A percentile compares a stretch with the other conserved stretches of the same genome.
Conservation (phyloP, 2,329 filamentous ascomycete species). For the Ophiostoma novo-ulmi region DNA sequence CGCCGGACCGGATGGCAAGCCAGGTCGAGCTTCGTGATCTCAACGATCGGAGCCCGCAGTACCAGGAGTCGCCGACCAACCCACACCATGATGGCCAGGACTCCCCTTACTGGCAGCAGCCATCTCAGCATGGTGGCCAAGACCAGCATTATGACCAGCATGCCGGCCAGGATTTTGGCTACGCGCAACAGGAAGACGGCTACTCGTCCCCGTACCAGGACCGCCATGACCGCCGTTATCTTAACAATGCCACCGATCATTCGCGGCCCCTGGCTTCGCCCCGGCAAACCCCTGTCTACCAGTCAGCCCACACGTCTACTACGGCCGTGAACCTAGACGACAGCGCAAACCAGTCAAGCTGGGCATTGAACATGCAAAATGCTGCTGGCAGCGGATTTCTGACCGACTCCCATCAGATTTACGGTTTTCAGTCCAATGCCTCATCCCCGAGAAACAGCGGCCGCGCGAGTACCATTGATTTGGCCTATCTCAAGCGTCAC, state of each 20-base stretch:
- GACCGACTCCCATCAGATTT: slow-evolving; percentile 24
- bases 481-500: slow-evolving; percentile 25
- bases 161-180: slow-evolving; percentile 12
- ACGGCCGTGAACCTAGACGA: slow-evolving; percentile 26
- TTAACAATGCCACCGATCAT: slow-evolving; percentile 17
- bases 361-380: slow-evolving; percentile 21
- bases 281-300: slow-evolving; percentile 24
- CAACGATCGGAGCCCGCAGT: slow-evolving; percentile 17
- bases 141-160: slow-evolving; percentile 20
- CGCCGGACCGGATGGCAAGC: slow-evolving; percentile 17
- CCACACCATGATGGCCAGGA: slow-evolving; percentile 14
- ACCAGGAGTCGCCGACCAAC: slow-evolving; percentile 17
- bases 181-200: slow-evolving; percentile 18
- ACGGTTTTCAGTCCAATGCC: slow-evolving; percentile 24
- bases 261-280: slow-evolving; percentile 22
- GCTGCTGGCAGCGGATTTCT: slow-evolving; percentile 23
- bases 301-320: slow-evolving; percentile 25
- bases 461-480: slow-evolving; percentile 24
- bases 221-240: slow-evolving; percentile 14
- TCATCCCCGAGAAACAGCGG: slow-evolving; percentile 27
- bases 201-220: slow-evolving; percentile 16
- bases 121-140: background rate
- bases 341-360: slow-evolving; percentile 20
- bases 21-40: slow-evolving; percentile 25
- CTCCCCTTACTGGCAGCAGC: slow-evolving; percentile 12